Percentiles rank a stretch among this genome's conserved stretches.
Evolutionary conservation across 495 filamentous ascomycete genomes (phyloP).

Genomic region (Xylaria grammica): DNA sequence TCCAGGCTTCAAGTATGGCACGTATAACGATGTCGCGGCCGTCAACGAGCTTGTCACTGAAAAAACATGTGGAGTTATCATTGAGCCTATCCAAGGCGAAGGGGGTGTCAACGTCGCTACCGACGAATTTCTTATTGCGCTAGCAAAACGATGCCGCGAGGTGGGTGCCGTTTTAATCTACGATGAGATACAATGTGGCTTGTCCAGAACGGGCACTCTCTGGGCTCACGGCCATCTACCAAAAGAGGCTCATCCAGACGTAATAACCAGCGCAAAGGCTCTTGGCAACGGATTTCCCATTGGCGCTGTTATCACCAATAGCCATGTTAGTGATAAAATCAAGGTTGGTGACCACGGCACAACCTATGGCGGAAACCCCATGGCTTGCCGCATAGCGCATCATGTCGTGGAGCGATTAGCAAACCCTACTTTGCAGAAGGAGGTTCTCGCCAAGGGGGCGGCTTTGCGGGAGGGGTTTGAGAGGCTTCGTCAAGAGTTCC

Average conservation of each 20-base stretch:
- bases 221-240: slow-evolving; percentile 86
- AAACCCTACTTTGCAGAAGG: slow-evolving; percentile 64
- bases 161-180: slow-evolving; percentile 89
- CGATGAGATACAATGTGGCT: slow-evolving; percentile 96
- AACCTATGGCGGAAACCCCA: slow-evolving; percentile 94
- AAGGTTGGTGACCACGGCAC: slow-evolving; percentile 94
- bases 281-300: slow-evolving; percentile 96
- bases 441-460: slow-evolving; percentile 67
- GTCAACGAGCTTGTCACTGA: slow-evolving; percentile 76
- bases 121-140: slow-evolving; percentile 76
- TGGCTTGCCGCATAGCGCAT: slow-evolving; percentile 82
- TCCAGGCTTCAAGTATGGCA: slow-evolving; percentile 87
- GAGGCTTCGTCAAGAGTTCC: slow-evolving; percentile 67
- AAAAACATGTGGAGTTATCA: slow-evolving; percentile 90
- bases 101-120: slow-evolving; percentile 87
- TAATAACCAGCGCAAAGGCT: slow-evolving; percentile 92
- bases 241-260: slow-evolving; percentile 84
- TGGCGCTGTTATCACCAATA: slow-evolving; percentile 85
- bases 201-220: slow-evolving; percentile 81
- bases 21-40: slow-evolving; percentile 77
- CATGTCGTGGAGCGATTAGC: slow-evolving; percentile 79
- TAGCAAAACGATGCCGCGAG: slow-evolving; percentile 80
- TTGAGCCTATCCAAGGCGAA: slow-evolving; percentile 98
- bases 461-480: slow-evolving; percentile 70
- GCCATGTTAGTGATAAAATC: slow-evolving; percentile 78